A percentile compares a stretch with the other conserved stretches of the same genome.
Evolutionary conservation across 2,329 filamentous ascomycete genomes (phyloP).

Genomic region (Talaromyces rugulosus): DNA sequence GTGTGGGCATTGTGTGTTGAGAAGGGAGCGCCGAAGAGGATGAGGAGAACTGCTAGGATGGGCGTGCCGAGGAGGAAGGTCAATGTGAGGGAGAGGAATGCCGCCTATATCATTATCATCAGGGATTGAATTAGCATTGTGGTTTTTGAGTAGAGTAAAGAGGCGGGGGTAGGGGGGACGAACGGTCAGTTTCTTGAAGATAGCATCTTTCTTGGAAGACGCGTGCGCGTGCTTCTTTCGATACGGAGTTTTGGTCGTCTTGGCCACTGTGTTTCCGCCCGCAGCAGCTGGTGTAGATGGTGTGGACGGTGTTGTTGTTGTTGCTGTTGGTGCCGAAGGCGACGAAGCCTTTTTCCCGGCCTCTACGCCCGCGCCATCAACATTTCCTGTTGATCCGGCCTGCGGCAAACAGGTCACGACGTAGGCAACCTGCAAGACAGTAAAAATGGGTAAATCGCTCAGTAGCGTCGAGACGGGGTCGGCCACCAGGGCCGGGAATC

Average conservation of each 20-base stretch:
- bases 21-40: constrained; percentile 89
- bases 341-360: not conserved
- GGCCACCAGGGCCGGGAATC: constrained; percentile 63
- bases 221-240: constrained; percentile 4
- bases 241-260: constrained; percentile 2
- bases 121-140: not conserved
- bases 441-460: constrained; percentile 58
- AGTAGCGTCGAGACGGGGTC: constrained; percentile 65
- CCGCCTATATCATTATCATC: constrained; percentile 50
- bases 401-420: constrained; percentile 57
- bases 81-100: constrained; percentile 63
- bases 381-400: constrained; percentile 30
- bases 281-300: not conserved
- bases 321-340: not conserved
- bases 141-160: no score
- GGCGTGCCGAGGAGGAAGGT: constrained; percentile 52
- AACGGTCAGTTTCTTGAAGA: constrained; percentile 11
- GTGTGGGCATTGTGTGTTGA: constrained; percentile 78
- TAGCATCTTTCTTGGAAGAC: not conserved
- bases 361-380: not conserved
- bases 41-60: constrained; percentile 57
- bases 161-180: not conserved
- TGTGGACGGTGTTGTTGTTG: not conserved
- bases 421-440: constrained; percentile 59
- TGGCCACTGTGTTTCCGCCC: not conserved